Conservation (phyloP, 768 basidiomycete species). For the Mycena maculata region DNA sequence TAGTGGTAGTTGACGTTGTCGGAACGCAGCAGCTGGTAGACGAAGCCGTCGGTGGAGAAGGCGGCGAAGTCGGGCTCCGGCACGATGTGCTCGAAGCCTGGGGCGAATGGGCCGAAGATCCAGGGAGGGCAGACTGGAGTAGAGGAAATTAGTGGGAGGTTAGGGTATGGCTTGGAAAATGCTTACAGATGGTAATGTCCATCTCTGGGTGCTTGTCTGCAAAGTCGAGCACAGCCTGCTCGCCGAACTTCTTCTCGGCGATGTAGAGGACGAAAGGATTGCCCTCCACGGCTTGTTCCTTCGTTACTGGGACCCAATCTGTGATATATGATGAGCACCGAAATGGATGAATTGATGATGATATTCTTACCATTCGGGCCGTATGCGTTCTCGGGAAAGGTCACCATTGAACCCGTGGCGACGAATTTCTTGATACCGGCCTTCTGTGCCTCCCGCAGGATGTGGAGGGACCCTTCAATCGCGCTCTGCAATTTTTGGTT, state of each 20-base stretch:
- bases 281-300: constrained; percentile 25
- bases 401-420: constrained; percentile 35
- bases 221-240: constrained; percentile 26
- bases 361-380: constrained; percentile 24
- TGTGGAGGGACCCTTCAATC: constrained; percentile 41
- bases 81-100: constrained; percentile 33
- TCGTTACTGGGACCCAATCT: constrained; percentile 29
- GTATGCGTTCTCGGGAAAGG: constrained; percentile 13
- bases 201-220: constrained; percentile 33
- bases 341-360: not conserved
- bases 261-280: constrained; percentile 13
- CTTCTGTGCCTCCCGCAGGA: constrained; percentile 39
- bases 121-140: constrained; percentile 35
- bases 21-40: constrained; percentile 30
- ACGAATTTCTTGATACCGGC: constrained; percentile 39
- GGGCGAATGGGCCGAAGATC: constrained; percentile 42
- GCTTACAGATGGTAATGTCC: constrained; percentile 31
- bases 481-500: constrained; percentile 32
- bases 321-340: not conserved
- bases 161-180: not conserved
- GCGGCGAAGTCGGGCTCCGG: constrained; percentile 30
- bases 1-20: constrained; percentile 27
- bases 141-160: not conserved
- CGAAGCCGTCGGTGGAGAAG: constrained; percentile 29
- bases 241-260: constrained; percentile 27